These are phyloP conservation scores for Seiridium cupressi DNA, from an alignment of 2,329 filamentous ascomycete genomes.

Conservation along the genomic window DNA sequence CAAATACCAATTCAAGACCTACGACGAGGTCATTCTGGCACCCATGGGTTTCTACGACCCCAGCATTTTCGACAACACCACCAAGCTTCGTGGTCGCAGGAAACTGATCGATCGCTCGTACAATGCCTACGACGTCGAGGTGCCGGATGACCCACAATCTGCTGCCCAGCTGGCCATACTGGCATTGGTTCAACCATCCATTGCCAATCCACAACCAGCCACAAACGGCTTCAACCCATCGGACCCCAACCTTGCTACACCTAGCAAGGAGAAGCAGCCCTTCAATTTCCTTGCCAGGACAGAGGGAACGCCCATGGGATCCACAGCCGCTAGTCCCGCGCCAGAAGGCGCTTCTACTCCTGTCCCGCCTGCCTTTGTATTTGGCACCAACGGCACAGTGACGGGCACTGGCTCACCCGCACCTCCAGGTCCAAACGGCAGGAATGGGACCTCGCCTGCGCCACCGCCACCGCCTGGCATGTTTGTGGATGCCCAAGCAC, in stretches of 20 bases:
- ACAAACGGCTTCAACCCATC: conserved; percentile 38
- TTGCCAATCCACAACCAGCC: conserved; percentile 37
- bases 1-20: conserved; percentile 95
- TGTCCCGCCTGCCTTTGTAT: conserved; percentile 53
- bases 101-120: conserved; percentile 84
- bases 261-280: conserved; percentile 63
- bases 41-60: conserved; percentile 95
- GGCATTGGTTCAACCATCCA: conserved; percentile 57
- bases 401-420: conserved; percentile 51
- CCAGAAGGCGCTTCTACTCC: conserved; percentile 76
- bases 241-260: conserved; percentile 53
- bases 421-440: conserved; percentile 41
- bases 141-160: conserved; percentile 85
- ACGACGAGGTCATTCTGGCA: conserved; percentile 92
- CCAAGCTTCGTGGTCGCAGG: conserved; percentile 76
- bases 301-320: conserved; percentile 78
- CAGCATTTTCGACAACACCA: conserved; percentile 76
- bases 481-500: conserved; percentile 50
- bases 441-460: conserved; percentile 47
- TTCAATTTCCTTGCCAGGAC: conserved; percentile 71
- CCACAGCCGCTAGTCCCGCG: conserved; percentile 81
- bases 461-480: conserved; percentile 39
- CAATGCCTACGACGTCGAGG: conserved; percentile 86
- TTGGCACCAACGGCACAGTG: conserved; percentile 45
- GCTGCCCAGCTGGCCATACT: conserved; percentile 73